Evolutionary conservation across 495 filamentous ascomycete species (phyloP).

Genomic region (Penicillium atrosanguineum): DNA sequence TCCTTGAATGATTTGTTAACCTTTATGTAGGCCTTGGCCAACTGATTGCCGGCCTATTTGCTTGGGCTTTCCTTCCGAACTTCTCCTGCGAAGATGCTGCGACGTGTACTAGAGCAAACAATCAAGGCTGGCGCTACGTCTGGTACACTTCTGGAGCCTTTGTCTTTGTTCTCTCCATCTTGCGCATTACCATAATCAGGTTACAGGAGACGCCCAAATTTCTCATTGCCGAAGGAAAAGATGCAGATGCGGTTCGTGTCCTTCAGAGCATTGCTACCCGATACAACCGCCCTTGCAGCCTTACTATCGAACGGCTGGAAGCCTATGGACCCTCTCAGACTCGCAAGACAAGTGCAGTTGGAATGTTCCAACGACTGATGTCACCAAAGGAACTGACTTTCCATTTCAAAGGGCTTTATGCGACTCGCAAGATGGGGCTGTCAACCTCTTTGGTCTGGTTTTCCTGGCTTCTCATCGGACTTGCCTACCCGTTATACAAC

Average conservation of each 20-base stretch:
- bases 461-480: conserved; percentile 67
- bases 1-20: neutral
- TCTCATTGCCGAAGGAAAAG: conserved; percentile 61
- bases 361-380: conserved; percentile 23
- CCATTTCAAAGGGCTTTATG: conserved; percentile 63
- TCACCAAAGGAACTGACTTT: conserved; percentile 49
- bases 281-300: conserved; percentile 59
- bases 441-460: conserved; percentile 66
- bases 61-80: conserved; percentile 46
- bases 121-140: conserved; percentile 56
- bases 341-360: conserved; percentile 21
- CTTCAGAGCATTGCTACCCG: conserved; percentile 59
- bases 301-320: conserved; percentile 59
- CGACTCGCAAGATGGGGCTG: conserved; percentile 56
- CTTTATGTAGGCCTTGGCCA: conserved; percentile 18
- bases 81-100: conserved; percentile 28
- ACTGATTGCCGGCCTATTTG: conserved; percentile 36
- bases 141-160: conserved; percentile 60
- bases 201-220: conserved; percentile 73
- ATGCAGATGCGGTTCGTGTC: conserved; percentile 58
- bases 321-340: conserved; percentile 15
- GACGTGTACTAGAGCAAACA: conserved; percentile 45
- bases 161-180: conserved; percentile 62
- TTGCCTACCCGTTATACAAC: conserved; percentile 68
- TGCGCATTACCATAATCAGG: conserved; percentile 65